Evolutionary conservation across 306 rosid species (phyloP).

Genomic region (Spatholobus suberectus): DNA sequence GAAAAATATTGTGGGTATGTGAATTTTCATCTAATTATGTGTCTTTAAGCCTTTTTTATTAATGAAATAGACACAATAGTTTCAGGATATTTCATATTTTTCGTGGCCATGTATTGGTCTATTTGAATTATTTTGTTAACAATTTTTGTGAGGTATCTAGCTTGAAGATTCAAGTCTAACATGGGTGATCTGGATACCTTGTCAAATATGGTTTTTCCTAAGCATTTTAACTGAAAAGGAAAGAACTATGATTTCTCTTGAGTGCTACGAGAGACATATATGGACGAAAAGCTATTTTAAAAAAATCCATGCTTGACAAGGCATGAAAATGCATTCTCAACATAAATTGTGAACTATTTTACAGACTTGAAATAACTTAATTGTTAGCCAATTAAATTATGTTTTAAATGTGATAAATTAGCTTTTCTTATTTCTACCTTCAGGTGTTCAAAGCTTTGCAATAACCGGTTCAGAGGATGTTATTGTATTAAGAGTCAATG

Average conservation of each 20-base stretch:
- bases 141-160: neutral
- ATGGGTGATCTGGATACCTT: neutral
- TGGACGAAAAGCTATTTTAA: neutral
- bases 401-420: conserved; percentile 10
- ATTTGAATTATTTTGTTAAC: neutral
- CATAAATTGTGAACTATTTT: no score
- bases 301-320: neutral
- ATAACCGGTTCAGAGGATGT: conserved; percentile 86
- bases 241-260: neutral
- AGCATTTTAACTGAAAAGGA: neutral
- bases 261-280: neutral
- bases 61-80: neutral
- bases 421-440: neutral
- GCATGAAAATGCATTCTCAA: conserved; percentile 18
- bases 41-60: neutral
- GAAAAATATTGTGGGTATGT: conserved; percentile 94
- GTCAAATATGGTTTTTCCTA: neutral
- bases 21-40: neutral
- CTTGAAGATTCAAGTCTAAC: conserved; percentile 1
- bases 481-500: conserved; percentile 89
- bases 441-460: conserved; percentile 87
- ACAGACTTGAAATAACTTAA: no score
- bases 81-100: conserved; percentile 30
- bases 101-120: neutral
- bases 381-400: no score